phyloP scores from a whole-genome alignment of 345 rosid species.

The Ceriops tagal region DNA sequence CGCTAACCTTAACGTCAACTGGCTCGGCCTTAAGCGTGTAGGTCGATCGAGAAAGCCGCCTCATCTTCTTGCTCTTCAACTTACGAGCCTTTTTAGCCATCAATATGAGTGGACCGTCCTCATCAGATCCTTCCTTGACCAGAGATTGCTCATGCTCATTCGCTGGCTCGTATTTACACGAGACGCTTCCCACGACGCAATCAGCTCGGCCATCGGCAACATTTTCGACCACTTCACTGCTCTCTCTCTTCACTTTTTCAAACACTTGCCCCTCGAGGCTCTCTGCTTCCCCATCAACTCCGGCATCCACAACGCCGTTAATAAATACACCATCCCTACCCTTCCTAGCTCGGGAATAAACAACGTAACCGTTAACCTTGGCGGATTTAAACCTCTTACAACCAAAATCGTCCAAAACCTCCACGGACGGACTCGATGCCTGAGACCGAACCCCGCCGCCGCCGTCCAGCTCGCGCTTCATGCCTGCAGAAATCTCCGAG shows the following conservation, averaged over 20 bases:
- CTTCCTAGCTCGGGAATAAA: constrained; percentile 57
- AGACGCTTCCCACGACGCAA: constrained; percentile 13
- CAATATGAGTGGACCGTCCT: constrained; percentile 3
- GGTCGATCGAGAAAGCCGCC: constrained; percentile 27
- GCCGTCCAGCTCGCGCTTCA: background rate
- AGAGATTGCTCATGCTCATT: constrained; percentile 17
- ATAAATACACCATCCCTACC: background rate
- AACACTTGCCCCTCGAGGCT: constrained; percentile 9
- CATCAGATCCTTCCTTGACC: constrained; percentile 7
- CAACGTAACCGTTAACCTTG: constrained; percentile 65
- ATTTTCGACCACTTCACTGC: constrained; percentile 7
- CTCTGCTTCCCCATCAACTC: background rate
- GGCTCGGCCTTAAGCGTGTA: constrained; percentile 29
- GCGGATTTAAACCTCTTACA: constrained; percentile 57
- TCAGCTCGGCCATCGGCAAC: constrained; percentile 6
- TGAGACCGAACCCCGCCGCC: constrained; percentile 2
- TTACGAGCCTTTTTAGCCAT: constrained; percentile 17
- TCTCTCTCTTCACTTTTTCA: constrained; percentile 24
- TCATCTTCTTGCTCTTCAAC: constrained; percentile 18
- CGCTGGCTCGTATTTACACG: constrained; percentile 17
- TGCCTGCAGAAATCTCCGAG: background rate
- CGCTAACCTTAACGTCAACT: constrained; percentile 34
- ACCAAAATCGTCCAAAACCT: constrained; percentile 32
- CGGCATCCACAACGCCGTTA: constrained; percentile 9
- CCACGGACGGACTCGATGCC: constrained; percentile 29